These are phyloP conservation scores for Chalaropsis ovoidea DNA, from an alignment of 2,329 filamentous ascomycete species.

Conservation along the genomic window DNA sequence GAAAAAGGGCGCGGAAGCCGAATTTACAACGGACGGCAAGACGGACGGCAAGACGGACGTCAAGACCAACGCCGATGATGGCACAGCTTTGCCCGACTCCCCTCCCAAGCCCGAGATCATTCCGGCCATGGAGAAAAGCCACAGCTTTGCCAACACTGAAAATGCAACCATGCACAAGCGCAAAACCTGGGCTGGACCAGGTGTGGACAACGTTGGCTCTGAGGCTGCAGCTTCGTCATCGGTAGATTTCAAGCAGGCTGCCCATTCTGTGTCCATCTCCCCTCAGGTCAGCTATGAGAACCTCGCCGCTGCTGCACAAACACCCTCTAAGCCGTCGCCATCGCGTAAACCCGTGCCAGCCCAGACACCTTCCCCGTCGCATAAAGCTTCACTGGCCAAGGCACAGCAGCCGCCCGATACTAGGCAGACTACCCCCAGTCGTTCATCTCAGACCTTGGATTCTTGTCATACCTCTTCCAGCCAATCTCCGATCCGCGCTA, in stretches of 20 bases:
- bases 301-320: conserved; percentile 16
- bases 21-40: background rate
- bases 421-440: conserved; percentile 5
- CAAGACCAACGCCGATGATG: background rate
- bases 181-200: conserved; percentile 13
- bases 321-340: conserved; percentile 8
- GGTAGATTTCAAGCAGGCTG: conserved; percentile 10
- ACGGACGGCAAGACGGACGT: background rate
- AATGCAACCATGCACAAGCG: conserved; percentile 17
- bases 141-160: conserved; percentile 41
- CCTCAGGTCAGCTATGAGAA: conserved; percentile 19
- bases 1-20: background rate
- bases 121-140: conserved; percentile 45
- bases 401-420: background rate
- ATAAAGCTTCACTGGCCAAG: background rate
- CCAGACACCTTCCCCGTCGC: background rate
- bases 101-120: conserved; percentile 15
- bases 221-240: conserved; percentile 16
- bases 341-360: background rate
- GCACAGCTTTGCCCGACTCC: background rate
- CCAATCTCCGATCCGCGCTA: conserved; percentile 6
- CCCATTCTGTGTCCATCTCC: conserved; percentile 18
- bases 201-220: conserved; percentile 26
- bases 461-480: conserved; percentile 1
- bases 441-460: conserved; percentile 4